Percentiles rank a stretch among this genome's conserved stretches.
These are phyloP conservation scores for Solanum chacoense DNA, from an alignment of 305 asterid species.

Conservation along the genomic window DNA sequence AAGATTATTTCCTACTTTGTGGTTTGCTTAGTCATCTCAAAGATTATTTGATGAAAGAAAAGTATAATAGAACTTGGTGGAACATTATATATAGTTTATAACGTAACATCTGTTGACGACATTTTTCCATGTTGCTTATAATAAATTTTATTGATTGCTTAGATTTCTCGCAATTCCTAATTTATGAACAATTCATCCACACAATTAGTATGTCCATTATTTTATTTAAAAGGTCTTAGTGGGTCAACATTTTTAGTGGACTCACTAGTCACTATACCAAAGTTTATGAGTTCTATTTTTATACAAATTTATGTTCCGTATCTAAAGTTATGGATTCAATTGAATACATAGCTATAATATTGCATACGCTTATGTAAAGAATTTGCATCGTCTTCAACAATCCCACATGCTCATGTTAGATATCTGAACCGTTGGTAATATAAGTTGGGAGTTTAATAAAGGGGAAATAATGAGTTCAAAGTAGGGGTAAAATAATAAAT, in stretches of 20 bases:
- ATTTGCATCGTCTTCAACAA: not conserved
- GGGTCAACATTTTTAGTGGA: not conserved
- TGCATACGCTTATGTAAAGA: not conserved
- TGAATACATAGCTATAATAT: no score
- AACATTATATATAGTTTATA: not conserved
- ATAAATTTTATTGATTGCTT: not conserved
- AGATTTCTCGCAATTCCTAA: not conserved
- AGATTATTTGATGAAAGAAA: not conserved
- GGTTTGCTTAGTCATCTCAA: not conserved
- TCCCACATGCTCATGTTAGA: not conserved
- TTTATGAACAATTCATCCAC: constrained; percentile 7
- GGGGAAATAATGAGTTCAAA: not conserved
- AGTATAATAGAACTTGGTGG: not conserved
- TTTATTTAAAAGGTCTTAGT: not conserved
- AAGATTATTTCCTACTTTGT: not conserved
- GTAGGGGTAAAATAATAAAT: not conserved
- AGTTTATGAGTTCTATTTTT: no score
- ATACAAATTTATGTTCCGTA: not conserved
- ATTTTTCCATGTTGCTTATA: not conserved
- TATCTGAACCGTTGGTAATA: not conserved
- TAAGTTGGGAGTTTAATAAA: not conserved
- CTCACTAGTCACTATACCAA: not conserved
- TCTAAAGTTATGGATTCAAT: not conserved
- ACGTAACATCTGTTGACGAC: constrained; percentile 10
- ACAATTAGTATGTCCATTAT: constrained; percentile 1